These are phyloP conservation scores for carrot (Daucus carota) DNA, from an alignment of 129 eudicot species.

Conservation along the genomic window DH1_v3.0 NC_030382.2:41087501-41088000, in stretches of 20 bases:
- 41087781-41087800: conserved; percentile 92
- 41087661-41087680: background rate
- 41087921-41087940: conserved; percentile 89
- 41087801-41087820: conserved; percentile 78
- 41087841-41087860: background rate
- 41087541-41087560: conserved; percentile 74
- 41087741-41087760: conserved; percentile 90
- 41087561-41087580: conserved; percentile 84
- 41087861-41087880: conserved; percentile 3
- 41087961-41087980: conserved; percentile 65
- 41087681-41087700: background rate
- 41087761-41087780: conserved; percentile 72
- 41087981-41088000: conserved; percentile 12
- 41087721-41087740: conserved; percentile 77
- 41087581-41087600: conserved; percentile 95
- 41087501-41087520: conserved; percentile 73
- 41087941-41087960: conserved; percentile 96
- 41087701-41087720: conserved; percentile 74
- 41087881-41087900: conserved; percentile 15
- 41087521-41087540: conserved; percentile 67
- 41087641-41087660: background rate
- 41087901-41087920: conserved; percentile 88
- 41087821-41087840: conserved; percentile 22
- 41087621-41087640: conserved; percentile 16
- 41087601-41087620: conserved; percentile 85